A percentile compares a stretch with the other conserved stretches of the same genome.
phyloP scores from a whole-genome alignment of 2,329 filamentous ascomycete species.

The Xylariaceae sp. region DNA sequence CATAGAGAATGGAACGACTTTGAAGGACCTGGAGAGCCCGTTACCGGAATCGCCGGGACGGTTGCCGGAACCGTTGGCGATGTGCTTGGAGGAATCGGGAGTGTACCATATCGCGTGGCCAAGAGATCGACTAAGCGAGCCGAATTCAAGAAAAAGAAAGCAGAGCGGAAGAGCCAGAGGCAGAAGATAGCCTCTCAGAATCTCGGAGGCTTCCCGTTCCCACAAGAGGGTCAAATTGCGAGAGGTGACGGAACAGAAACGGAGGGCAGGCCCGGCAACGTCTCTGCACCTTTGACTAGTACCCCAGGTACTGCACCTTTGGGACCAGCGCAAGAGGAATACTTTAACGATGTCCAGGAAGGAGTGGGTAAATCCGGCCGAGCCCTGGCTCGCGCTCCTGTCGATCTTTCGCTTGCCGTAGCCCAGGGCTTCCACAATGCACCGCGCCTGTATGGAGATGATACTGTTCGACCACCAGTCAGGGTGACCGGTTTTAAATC shows the following conservation, averaged over 20 bases:
- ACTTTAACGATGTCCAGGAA: constrained; percentile 45
- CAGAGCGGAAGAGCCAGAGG: constrained; percentile 23
- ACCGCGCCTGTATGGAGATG: constrained; percentile 65
- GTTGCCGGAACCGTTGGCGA: constrained; percentile 55
- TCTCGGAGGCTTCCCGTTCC: constrained; percentile 15
- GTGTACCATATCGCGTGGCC: constrained; percentile 58
- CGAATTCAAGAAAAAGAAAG: constrained; percentile 44
- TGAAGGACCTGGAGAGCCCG: constrained; percentile 68
- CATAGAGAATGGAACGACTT: constrained; percentile 75
- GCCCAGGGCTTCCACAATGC: constrained; percentile 70
- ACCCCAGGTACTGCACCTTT: constrained; percentile 23
- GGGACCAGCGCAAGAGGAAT: constrained; percentile 34
- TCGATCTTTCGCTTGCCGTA: constrained; percentile 56
- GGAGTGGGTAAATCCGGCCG: constrained; percentile 47
- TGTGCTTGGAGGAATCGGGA: constrained; percentile 58
- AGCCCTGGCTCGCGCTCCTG: constrained; percentile 52
- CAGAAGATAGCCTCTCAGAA: constrained; percentile 13
- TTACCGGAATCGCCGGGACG: constrained; percentile 62
- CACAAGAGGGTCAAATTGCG: constrained; percentile 3
- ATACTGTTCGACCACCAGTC: constrained; percentile 60
- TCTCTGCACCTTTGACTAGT: constrained; percentile 14
- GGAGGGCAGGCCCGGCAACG: constrained; percentile 1
- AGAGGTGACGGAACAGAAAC: background rate
- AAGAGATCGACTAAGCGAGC: constrained; percentile 53
- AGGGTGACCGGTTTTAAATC: constrained; percentile 63